Conservation (phyloP, 2,329 filamentous ascomycete species). For the Neofusicoccum sp. region DNA sequence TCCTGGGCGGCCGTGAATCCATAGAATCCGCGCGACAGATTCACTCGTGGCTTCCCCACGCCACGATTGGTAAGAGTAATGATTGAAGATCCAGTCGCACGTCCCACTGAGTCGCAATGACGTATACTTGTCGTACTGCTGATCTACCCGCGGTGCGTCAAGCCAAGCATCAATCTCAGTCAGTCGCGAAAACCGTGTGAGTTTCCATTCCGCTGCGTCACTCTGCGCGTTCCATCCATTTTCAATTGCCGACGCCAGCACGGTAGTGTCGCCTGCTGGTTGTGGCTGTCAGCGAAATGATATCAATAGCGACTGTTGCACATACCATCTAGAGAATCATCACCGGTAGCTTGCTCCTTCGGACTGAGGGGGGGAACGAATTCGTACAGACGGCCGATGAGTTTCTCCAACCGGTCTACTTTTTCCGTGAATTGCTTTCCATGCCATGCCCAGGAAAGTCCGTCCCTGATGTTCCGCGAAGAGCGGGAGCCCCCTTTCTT, state of each 20-base stretch:
- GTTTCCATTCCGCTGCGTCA: no score
- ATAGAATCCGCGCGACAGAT: neutral
- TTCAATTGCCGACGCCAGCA: no score
- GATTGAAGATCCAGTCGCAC: neutral
- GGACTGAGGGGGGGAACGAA: no score
- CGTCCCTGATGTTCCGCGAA: neutral
- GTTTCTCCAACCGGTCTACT: neutral
- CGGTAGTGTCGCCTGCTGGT: no score
- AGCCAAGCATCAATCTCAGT: neutral
- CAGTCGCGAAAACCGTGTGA: neutral
- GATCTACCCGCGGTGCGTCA: neutral
- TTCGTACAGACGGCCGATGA: neutral
- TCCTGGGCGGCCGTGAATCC: neutral
- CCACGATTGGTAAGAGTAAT: neutral
- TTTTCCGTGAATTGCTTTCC: neutral
- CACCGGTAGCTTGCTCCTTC: no score
- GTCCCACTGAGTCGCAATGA: neutral
- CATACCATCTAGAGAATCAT: no score
- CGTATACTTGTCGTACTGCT: neutral
- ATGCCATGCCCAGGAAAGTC: neutral
- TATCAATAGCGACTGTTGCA: no score
- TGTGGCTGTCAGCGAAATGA: no score
- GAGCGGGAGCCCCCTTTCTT: neutral
- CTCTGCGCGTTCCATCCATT: no score
- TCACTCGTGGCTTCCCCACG: neutral